Base-by-base conservation (phyloP, 75 land plant genomes). In the Cunninghamia lanceolata region DNA sequence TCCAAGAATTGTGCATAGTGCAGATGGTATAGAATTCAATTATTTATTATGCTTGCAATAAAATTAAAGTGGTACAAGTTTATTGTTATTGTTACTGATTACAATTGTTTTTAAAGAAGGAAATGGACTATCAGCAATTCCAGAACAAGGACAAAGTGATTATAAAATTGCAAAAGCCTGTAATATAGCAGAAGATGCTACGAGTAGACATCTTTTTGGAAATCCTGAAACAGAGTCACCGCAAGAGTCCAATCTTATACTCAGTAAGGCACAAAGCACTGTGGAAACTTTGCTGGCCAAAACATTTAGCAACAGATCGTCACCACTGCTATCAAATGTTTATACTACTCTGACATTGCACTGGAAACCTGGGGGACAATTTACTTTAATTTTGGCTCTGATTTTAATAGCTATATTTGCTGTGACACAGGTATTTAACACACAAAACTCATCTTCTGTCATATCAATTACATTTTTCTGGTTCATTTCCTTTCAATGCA, bases 101-200 rank as follows among this genome's bases (percentile, higher is more conserved):
- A 47, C n/a, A 9, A 42, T 80, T 45, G 46, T 43, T 80, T 63
- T 80, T 19, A 80, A 80, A 43, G 82, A 45, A 80, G 82, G 82
- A 45, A 45, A 43, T 42, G 82, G 46, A 45, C 7, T 28, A 3
- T n/a, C 32, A 80, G 46, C 32, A 8, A 39, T 80, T 80, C 82
- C 45, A 80, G 82, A 45, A n/a, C 34, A 80, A 43, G 50, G 28
- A 45, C 34, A n/a, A 13, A 45, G 13, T 45, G 82, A 80, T 43
- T n/a, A 13, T 80, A 40, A 32, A 15, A n/a, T 43, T n/a, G 30
- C 47, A 43, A 45, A 80, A 80, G 82, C 14, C 11, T 42, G 21
- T 80, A 80, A 45, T n/a, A 43, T n/a, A 45, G 82, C 30, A 42
- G 50, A 43, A 80, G 50, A 80, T 45, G n/a, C 82, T 45, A 80